Conservation (phyloP, 164 flowering plant species). For the Dillenia suffruticosa region DNA sequence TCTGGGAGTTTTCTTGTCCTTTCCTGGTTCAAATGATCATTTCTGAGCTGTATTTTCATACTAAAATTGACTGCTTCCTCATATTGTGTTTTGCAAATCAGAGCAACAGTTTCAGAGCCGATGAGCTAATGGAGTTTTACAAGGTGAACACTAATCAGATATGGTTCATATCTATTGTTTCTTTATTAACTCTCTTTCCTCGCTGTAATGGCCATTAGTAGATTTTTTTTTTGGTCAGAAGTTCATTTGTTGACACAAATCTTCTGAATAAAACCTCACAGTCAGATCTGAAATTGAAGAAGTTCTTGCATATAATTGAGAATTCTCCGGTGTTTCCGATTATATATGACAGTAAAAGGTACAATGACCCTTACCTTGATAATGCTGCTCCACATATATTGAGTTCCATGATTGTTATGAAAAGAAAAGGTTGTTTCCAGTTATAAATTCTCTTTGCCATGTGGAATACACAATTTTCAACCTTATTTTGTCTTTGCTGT, state of each 20-base stretch:
- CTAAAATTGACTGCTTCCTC: too few relatives aligned
- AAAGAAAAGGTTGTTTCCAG: too few relatives aligned
- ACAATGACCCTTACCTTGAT: background rate
- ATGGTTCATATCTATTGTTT: background rate
- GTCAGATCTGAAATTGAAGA: slow-evolving; percentile 94
- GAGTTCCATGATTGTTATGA: too few relatives aligned
- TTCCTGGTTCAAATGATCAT: too few relatives aligned
- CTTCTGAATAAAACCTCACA: slow-evolving; percentile 28
- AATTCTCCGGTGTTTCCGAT: slow-evolving; percentile 83
- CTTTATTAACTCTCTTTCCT: background rate
- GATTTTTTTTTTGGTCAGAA: too few relatives aligned
- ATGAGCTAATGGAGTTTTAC: slow-evolving; percentile 92
- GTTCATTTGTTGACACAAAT: background rate
- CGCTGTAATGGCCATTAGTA: too few relatives aligned
- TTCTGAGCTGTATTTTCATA: too few relatives aligned
- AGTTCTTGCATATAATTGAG: slow-evolving; percentile 91
- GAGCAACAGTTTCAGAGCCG: slow-evolving; percentile 67
- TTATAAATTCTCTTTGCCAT: too few relatives aligned
- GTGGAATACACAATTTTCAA: too few relatives aligned
- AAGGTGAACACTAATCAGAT: slow-evolving; percentile 42
- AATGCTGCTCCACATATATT: too few relatives aligned
- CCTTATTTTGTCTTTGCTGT: too few relatives aligned
- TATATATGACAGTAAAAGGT: slow-evolving; percentile 81
- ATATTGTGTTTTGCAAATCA: slow-evolving; percentile 26
- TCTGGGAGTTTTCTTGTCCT: too few relatives aligned